Evolutionary conservation across 179 eudicot species (phyloP), one percentile per base, ranked within the genome.

Genomic region (Nepenthes alata): DNA sequence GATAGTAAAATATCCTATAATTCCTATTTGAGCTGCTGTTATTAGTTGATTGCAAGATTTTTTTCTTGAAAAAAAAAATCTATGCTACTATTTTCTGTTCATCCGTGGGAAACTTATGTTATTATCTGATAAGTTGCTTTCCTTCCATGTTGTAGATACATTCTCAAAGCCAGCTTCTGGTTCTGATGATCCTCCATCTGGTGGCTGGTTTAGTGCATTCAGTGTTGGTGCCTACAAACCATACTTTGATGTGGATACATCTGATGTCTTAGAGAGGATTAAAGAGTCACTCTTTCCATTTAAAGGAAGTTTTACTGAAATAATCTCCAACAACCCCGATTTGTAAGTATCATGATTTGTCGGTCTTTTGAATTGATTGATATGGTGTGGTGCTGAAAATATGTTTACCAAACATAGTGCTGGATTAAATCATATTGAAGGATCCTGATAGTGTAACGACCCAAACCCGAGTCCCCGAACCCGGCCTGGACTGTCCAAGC

Each of bases 221-320:
- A 73, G 88, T 52, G 61, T 93, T 78, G 88, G 80, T 73, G 84
- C 84, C 66, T 93, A 89, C 72, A 79, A 78, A 67, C 98, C 89
- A 44, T 93, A 81, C 74, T 93, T 93, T 63, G 98, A 93, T 75
- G 95, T 93, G 70, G 98, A 93, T 75, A 85, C 98, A 25, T 81
- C 95, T 61, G 98, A 93, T 75, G 95, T 93, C 41, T 13, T 93
- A 63, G 96, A 85, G 73, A 89, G 98, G 69, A 86, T 93, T 45
- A 89, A 83, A 75, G 98, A 93, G 72, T 89, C 98, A 41, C 86
- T 93, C 36, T 74, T 93, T 70, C 96, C 96, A 47, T 93, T 91
- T 70, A 80, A 82, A 66, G 98, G 93, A 68, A 83, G 74, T 75
- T 93, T 93, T 62, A 80, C 84, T 47, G 98, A 93, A 63, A 75